These are phyloP conservation scores for Arabidopsis suecica DNA, from an alignment of 345 rosid species.

Conservation along the genomic window DNA sequence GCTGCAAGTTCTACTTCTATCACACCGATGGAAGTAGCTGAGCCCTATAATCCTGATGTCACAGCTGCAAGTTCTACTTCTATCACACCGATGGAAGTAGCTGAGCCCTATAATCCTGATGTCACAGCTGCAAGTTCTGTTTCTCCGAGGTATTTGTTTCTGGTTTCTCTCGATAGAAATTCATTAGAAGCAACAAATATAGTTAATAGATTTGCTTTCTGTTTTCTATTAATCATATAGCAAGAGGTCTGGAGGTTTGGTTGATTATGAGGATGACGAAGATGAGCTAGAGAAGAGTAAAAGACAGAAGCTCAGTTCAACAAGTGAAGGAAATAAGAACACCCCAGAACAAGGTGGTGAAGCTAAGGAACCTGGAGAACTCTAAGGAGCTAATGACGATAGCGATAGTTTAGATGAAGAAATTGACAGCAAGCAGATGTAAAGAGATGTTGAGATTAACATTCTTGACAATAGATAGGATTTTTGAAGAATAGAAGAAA, in stretches of 20 bases:
- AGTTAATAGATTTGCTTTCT: constrained; percentile 23
- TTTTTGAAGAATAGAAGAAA: not conserved
- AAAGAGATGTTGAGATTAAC: not conserved
- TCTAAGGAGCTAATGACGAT: constrained; percentile 30
- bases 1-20: constrained; percentile 7
- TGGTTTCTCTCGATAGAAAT: constrained; percentile 5
- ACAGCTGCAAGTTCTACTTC: constrained; percentile 43
- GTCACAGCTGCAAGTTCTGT: constrained; percentile 60
- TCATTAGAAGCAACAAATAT: constrained; percentile 11
- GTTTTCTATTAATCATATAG: constrained; percentile 36
- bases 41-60: not conserved
- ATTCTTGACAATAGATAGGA: not conserved
- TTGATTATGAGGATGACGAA: constrained; percentile 93
- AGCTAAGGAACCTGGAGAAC: constrained; percentile 46
- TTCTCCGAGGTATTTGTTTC: constrained; percentile 56
- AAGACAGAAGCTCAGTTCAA: constrained; percentile 66
- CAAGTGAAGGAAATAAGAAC: constrained; percentile 49
- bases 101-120: constrained; percentile 58
- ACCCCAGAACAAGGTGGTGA: constrained; percentile 44
- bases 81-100: not conserved
- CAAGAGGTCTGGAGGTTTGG: constrained; percentile 67
- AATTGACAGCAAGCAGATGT: constrained; percentile 18
- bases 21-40: not conserved
- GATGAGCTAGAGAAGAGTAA: constrained; percentile 61
- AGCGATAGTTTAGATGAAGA: constrained; percentile 50